Conservation (phyloP, 768 basidiomycete genomes). For the Psilocybe cyanescens region DNA sequence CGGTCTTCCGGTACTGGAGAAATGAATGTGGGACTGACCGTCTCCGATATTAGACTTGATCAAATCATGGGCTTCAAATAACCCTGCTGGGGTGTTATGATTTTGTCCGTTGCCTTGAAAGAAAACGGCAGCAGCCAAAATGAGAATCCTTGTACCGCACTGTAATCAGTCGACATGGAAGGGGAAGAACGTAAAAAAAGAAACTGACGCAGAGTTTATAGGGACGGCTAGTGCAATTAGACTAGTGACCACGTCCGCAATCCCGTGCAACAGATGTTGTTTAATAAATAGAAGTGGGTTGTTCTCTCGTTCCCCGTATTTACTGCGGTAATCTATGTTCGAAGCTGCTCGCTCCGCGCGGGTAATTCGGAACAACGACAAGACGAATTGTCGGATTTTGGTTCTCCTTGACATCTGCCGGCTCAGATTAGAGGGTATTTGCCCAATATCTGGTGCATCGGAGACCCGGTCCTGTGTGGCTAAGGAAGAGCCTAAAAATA, state of each 20-base stretch:
- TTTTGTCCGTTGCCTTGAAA: conserved; percentile 41
- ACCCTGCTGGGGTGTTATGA: conserved; percentile 50
- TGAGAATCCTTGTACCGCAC: conserved; percentile 55
- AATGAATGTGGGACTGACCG: conserved; percentile 37
- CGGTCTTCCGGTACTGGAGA: neutral
- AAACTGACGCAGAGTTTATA: conserved; percentile 69
- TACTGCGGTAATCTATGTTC: conserved; percentile 34
- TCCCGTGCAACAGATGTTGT: conserved; percentile 58
- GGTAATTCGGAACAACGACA: conserved; percentile 32
- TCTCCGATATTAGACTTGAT: conserved; percentile 60
- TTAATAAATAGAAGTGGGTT: conserved; percentile 48
- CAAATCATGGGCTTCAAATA: conserved; percentile 75
- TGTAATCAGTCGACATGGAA: conserved; percentile 2
- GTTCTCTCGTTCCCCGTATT: conserved; percentile 53
- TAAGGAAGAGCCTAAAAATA: conserved; percentile 40
- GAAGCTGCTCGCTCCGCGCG: conserved; percentile 34
- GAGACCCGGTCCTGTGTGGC: conserved; percentile 39
- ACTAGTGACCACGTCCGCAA: conserved; percentile 60
- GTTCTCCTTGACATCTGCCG: conserved; percentile 12
- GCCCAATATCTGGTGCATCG: conserved; percentile 16
- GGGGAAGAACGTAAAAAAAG: neutral
- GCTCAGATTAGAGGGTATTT: conserved; percentile 12
- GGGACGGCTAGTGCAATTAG: conserved; percentile 73
- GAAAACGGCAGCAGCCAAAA: conserved; percentile 75
- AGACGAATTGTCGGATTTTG: conserved; percentile 16